Evolutionary conservation across 2,329 filamentous ascomycete species (phyloP).

Genomic region (Fusarium sp.): DNA sequence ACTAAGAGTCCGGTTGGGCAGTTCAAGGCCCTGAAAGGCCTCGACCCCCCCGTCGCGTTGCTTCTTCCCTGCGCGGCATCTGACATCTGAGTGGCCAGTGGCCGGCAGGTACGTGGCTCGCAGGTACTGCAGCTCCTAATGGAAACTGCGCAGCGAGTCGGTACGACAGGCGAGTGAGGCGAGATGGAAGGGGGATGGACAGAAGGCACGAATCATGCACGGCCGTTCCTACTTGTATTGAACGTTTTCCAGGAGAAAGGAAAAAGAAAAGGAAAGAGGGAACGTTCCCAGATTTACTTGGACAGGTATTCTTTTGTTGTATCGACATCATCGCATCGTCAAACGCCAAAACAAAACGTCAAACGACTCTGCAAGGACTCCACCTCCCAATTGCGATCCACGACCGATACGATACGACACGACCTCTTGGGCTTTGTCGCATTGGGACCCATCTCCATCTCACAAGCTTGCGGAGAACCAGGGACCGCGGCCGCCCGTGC

Average conservation of each 20-base stretch:
- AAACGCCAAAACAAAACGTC: constrained; percentile 12
- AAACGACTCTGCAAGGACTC: constrained; percentile 27
- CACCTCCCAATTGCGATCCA: constrained; percentile 42
- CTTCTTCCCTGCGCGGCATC: constrained; percentile 21
- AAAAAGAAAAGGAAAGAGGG: background rate
- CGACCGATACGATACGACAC: constrained; percentile 44
- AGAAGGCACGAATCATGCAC: constrained; percentile 26
- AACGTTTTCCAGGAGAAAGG: background rate
- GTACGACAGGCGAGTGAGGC: constrained; percentile 25
- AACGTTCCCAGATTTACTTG: background rate
- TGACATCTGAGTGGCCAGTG: constrained; percentile 19
- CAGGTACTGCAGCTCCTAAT: constrained; percentile 33
- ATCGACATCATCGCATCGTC: constrained; percentile 37
- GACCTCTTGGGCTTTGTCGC: constrained; percentile 25
- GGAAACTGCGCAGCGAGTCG: constrained; percentile 19
- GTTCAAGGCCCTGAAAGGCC: constrained; percentile 26
- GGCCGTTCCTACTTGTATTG: constrained; percentile 11
- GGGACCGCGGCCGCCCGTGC: constrained; percentile 32
- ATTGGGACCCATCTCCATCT: constrained; percentile 33
- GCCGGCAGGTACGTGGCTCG: constrained; percentile 21
- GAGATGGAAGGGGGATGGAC: constrained; percentile 14
- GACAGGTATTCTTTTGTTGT: constrained; percentile 9
- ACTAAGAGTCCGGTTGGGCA: constrained; percentile 24
- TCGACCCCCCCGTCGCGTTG: constrained; percentile 9
- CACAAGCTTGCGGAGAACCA: constrained; percentile 42